phyloP scores from a whole-genome alignment of 306 rosid genomes.

The Cicer pinnatifidum region DNA sequence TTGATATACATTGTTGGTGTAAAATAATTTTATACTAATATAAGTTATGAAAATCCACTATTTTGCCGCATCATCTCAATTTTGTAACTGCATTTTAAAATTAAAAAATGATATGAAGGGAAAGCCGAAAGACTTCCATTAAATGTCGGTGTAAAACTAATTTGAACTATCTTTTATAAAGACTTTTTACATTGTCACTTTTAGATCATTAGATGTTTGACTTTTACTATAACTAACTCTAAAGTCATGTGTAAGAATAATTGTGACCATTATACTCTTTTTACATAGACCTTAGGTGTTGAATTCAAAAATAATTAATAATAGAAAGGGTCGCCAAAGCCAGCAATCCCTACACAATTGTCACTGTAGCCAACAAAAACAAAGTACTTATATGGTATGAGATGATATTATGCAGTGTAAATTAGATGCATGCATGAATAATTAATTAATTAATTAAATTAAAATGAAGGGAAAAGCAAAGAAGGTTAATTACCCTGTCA shows the following conservation, averaged over 20 bases:
- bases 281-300: not conserved
- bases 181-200: too few species aligned
- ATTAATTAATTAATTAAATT: not conserved
- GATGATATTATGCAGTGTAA: not conserved
- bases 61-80: not conserved
- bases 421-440: conserved; percentile 34
- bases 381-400: not conserved
- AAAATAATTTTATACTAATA: too few species aligned
- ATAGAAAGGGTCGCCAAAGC: not conserved
- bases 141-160: too few species aligned
- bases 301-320: not conserved
- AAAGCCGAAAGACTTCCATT: too few species aligned
- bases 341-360: not conserved
- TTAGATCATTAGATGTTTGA: too few species aligned
- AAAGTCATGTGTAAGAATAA: too few species aligned
- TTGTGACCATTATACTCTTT: too few species aligned
- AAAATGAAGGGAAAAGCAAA: not conserved
- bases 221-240: too few species aligned
- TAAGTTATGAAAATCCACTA: not conserved
- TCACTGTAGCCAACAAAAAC: not conserved
- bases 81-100: too few species aligned
- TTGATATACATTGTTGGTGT: not conserved
- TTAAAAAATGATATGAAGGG: too few species aligned
- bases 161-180: too few species aligned
- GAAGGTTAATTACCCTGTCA: conserved; percentile 48